Base-by-base conservation (phyloP, 352 stramenopile genomes). In the Globisporangium alternatum region DNA sequence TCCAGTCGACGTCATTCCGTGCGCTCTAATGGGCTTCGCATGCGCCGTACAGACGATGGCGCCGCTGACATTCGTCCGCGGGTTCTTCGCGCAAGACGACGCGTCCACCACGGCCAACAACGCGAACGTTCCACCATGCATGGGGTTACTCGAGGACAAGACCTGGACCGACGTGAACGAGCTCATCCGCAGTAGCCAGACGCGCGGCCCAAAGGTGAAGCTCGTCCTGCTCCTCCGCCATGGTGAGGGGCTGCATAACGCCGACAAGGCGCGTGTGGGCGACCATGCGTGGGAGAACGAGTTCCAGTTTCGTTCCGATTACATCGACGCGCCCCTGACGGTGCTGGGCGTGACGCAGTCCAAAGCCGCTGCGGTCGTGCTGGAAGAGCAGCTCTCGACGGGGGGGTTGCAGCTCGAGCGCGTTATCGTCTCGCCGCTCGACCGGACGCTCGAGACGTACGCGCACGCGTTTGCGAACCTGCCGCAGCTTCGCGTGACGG, bases 211-310 rank as follows among this genome's bases (percentile, higher is more conserved):
- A 2, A 51, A 66, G 25, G 61, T 71, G 10, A 78, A 76, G 49
- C 61, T 78, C 10, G 47, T 90, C 2, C 76, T 89, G 51, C 76
- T 91, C 33, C 30, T 91, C 56, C 78, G 83, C 19, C 83, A 91
- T 53, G 83, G 79, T 60, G 78, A 91, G 57, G 83, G 71, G 39
- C 78, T 80, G 2, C 83, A 91, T 58, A 91, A 91, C 45, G 80
- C 83, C 39, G 80, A 82, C 52, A 85, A 86, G 49, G 63, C 69
- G 47, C 75, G 77, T n/a, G 75, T 86, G 43, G 80, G 83, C 6
- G 74, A 74, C 30, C 61, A 75, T 15, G 52, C 72, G 2, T 91
- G 83, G 82, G 73, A 86, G 25, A 56, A 74, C 37, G 54, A 86
- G 45, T 74, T 80, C 64, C 75, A 87, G 65, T 83, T 81, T 60